A percentile compares a stretch with the other conserved stretches of the same genome.
phyloP scores from a whole-genome alignment of 176 grass and related monocot species.

The Oryza officinalis region DNA sequence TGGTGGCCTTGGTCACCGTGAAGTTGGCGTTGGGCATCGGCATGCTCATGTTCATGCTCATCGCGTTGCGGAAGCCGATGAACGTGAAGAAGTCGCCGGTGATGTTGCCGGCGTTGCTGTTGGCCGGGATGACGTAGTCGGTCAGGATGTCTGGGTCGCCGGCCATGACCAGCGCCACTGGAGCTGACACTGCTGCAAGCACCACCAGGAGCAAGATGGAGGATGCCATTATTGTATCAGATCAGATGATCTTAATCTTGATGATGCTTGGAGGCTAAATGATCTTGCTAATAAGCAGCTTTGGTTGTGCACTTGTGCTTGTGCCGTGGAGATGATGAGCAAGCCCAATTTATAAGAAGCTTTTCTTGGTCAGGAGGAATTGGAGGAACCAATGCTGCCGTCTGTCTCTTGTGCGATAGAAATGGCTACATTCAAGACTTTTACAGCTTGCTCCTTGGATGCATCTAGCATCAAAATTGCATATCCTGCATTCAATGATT shows the following conservation, averaged over 20 bases:
- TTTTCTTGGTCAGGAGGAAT: not conserved
- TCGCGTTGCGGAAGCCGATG: slow-evolving; percentile 8
- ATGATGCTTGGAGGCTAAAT: not conserved
- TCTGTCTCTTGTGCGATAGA: not conserved
- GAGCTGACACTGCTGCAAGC: slow-evolving; percentile 14
- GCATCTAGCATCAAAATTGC: not conserved
- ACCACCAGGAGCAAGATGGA: not conserved
- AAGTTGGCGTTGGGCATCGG: slow-evolving; percentile 18
- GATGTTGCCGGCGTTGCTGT: not conserved
- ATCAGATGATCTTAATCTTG: not conserved
- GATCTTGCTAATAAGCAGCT: not conserved
- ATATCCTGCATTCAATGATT: not conserved
- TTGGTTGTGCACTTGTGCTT: not conserved
- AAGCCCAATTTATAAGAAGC: not conserved
- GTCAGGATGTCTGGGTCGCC: slow-evolving; percentile 52
- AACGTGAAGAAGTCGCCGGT: slow-evolving; percentile 30
- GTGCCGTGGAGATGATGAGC: not conserved
- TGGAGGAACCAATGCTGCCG: not conserved
- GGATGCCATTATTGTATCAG: slow-evolving; percentile 11
- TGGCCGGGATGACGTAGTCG: slow-evolving; percentile 2
- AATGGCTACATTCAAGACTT: not conserved
- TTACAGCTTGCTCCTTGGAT: not conserved
- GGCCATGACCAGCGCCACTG: not conserved
- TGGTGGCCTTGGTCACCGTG: slow-evolving; percentile 18
- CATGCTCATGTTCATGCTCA: not conserved